Percentiles rank a stretch among this genome's conserved stretches.
Evolutionary conservation across 2,329 filamentous ascomycete genomes (phyloP).

Genomic region (Albifimbria verrucaria): DNA sequence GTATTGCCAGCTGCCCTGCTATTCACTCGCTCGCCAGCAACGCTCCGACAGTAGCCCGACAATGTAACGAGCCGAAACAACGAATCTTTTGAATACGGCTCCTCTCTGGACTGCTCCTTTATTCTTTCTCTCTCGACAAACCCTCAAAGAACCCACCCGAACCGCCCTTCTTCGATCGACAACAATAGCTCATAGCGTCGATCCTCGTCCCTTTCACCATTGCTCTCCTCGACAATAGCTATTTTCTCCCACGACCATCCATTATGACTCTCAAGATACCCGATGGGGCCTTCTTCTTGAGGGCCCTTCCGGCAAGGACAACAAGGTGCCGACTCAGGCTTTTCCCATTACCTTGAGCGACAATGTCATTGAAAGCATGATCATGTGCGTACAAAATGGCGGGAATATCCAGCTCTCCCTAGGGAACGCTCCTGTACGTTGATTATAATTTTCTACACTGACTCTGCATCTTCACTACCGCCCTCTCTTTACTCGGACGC

Average conservation of each 20-base stretch:
- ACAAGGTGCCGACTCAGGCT: slow-evolving; percentile 48
- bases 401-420: slow-evolving; percentile 55
- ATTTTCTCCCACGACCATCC: slow-evolving; percentile 14
- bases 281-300: slow-evolving; percentile 54
- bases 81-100: not conserved
- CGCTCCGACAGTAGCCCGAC: slow-evolving; percentile 20
- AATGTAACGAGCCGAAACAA: slow-evolving; percentile 13
- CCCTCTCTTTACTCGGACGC: too few species aligned
- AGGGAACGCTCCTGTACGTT: slow-evolving; percentile 57
- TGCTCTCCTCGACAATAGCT: slow-evolving; percentile 4
- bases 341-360: slow-evolving; percentile 58
- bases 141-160: not conserved
- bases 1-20: slow-evolving; percentile 11
- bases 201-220: slow-evolving; percentile 1
- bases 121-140: slow-evolving; percentile 5
- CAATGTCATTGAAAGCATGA: slow-evolving; percentile 59
- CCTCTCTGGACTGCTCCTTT: not conserved
- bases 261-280: slow-evolving; percentile 55
- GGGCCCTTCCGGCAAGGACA: slow-evolving; percentile 41
- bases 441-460: too few species aligned
- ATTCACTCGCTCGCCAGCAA: slow-evolving; percentile 17
- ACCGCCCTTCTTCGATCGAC: slow-evolving; percentile 9
- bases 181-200: slow-evolving; percentile 6
- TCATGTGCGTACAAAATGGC: slow-evolving; percentile 55
- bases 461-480: too few species aligned